Evolutionary conservation across 768 basidiomycete species (phyloP).

Genomic region (Hysterangium stoloniferum): DNA sequence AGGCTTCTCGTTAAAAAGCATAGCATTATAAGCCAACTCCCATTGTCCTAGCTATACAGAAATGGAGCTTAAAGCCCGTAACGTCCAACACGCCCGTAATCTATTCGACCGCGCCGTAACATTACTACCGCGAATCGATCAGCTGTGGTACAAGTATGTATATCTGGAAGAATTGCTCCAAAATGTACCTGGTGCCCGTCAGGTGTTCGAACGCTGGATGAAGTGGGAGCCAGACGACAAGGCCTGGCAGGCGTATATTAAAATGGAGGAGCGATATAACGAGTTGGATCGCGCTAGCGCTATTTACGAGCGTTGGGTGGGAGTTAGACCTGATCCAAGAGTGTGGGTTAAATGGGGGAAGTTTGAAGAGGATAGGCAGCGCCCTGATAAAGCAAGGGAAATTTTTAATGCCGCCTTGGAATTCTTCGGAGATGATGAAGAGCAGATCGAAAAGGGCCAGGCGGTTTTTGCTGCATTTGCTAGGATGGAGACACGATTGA

Average conservation of each 20-base stretch:
- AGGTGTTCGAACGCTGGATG: slow-evolving; percentile 99
- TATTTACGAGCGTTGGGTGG: slow-evolving; percentile 89
- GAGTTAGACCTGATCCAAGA: slow-evolving; percentile 52
- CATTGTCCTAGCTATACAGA: slow-evolving; percentile 43
- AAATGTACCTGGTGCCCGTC: slow-evolving; percentile 92
- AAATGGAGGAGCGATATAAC: slow-evolving; percentile 89
- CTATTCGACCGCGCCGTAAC: slow-evolving; percentile 97
- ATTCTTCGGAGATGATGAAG: slow-evolving; percentile 83
- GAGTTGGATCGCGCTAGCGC: slow-evolving; percentile 88
- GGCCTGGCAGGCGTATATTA: slow-evolving; percentile 99
- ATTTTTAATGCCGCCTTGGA: slow-evolving; percentile 88
- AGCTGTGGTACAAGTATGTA: slow-evolving; percentile 99
- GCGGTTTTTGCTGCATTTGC: slow-evolving; percentile 90
- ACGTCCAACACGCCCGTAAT: slow-evolving; percentile 95
- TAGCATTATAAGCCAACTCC: neutral
- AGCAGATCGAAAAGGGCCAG: slow-evolving; percentile 85
- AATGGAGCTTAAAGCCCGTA: slow-evolving; percentile 96
- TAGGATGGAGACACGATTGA: slow-evolving; percentile 93
- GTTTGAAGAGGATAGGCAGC: slow-evolving; percentile 53
- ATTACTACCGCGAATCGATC: slow-evolving; percentile 89
- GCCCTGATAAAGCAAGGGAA: slow-evolving; percentile 67
- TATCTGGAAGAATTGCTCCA: slow-evolving; percentile 96
- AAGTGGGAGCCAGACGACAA: slow-evolving; percentile 99
- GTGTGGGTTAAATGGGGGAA: slow-evolving; percentile 64
- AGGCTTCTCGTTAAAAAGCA: neutral